Evolutionary conservation across 2,329 filamentous ascomycete species (phyloP).

Genomic region (Stagonosporopsis tanaceti): DNA sequence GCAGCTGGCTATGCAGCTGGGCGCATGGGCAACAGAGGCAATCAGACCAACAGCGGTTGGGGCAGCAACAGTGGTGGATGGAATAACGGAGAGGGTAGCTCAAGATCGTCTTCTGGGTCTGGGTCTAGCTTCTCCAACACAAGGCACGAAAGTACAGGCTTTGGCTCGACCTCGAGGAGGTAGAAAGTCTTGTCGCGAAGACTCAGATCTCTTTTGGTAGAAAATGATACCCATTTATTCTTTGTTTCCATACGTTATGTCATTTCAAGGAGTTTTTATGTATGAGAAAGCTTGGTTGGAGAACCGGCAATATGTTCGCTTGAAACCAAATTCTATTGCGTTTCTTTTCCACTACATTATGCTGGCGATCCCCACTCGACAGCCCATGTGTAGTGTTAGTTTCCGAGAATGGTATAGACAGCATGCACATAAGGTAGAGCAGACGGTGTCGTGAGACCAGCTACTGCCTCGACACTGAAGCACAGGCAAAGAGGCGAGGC

Average conservation of each 20-base stretch:
- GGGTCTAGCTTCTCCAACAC: conserved; percentile 54
- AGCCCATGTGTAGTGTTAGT: too few relatives aligned
- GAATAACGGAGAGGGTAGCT: conserved; percentile 50
- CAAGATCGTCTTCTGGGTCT: conserved; percentile 44
- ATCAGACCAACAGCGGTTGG: conserved; percentile 49
- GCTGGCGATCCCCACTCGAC: too few relatives aligned
- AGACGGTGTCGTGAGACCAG: too few relatives aligned
- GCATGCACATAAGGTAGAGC: too few relatives aligned
- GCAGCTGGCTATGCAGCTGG: conserved; percentile 73
- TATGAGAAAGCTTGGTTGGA: neutral
- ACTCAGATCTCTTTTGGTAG: conserved; percentile 24
- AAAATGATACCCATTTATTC: conserved; percentile 41
- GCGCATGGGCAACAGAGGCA: conserved; percentile 49
- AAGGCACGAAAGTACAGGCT: conserved; percentile 74
- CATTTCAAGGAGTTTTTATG: neutral
- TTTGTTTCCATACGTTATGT: neutral
- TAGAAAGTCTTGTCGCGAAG: conserved; percentile 22
- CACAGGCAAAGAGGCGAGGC: too few relatives aligned
- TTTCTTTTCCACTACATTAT: too few relatives aligned
- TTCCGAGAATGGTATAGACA: too few relatives aligned
- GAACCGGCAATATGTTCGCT: neutral
- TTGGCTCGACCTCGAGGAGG: conserved; percentile 69
- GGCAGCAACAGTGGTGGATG: conserved; percentile 43
- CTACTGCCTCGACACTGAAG: too few relatives aligned
- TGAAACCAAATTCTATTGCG: too few relatives aligned